Evolutionary conservation across 2,329 filamentous ascomycete species (phyloP).

Genomic region (Ophiostoma sp.): DNA sequence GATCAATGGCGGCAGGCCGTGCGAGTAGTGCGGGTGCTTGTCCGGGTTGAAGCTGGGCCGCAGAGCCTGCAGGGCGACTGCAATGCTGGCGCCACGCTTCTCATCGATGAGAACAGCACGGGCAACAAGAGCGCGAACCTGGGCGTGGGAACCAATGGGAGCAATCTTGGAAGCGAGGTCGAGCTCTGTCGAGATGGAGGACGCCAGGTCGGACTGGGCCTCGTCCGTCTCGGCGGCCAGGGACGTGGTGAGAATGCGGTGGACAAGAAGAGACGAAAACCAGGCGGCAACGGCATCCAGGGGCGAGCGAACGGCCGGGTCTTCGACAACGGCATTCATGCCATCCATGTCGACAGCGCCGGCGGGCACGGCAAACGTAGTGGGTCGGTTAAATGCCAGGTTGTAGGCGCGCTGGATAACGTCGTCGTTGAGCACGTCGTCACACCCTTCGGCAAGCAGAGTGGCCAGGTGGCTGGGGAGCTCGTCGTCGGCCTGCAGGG

Average conservation of each 20-base stretch:
- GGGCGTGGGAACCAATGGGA: constrained; percentile 74
- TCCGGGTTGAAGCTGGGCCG: constrained; percentile 43
- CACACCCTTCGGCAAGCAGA: constrained; percentile 76
- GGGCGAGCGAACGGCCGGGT: constrained; percentile 79
- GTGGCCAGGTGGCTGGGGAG: constrained; percentile 75
- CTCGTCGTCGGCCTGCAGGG: constrained; percentile 51
- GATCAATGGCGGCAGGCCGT: constrained; percentile 45
- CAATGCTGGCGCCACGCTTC: constrained; percentile 57
- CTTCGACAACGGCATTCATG: constrained; percentile 81
- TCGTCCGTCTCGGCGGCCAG: constrained; percentile 49
- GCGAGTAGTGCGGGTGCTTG: constrained; percentile 36
- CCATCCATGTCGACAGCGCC: constrained; percentile 62
- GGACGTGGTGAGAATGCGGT: constrained; percentile 65
- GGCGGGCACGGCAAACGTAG: constrained; percentile 62
- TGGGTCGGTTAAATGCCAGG: constrained; percentile 81
- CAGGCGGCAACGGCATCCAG: constrained; percentile 89
- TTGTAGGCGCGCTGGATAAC: constrained; percentile 87
- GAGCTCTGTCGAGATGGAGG: constrained; percentile 49
- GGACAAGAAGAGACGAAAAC: constrained; percentile 77
- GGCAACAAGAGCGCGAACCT: constrained; percentile 59
- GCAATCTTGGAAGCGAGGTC: constrained; percentile 70
- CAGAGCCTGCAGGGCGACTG: constrained; percentile 55
- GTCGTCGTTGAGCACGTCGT: constrained; percentile 74
- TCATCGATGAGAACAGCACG: constrained; percentile 58
- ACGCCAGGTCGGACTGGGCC: neutral